phyloP scores from a whole-genome alignment of 2,329 filamentous ascomycete species.

The Aspergillus quadrilineatus region DNA sequence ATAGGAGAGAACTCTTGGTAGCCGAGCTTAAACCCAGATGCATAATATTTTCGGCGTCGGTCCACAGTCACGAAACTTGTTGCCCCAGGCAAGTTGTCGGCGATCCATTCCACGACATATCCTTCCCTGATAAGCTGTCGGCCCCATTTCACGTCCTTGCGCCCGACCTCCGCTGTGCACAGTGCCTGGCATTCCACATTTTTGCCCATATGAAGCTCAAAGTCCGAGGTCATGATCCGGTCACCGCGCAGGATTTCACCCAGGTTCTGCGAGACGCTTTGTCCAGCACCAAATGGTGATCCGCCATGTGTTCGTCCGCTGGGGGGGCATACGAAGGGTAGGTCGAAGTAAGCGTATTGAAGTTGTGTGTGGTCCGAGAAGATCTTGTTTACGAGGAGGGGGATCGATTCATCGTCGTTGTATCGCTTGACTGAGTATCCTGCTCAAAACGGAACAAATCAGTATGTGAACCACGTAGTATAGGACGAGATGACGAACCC shows the following conservation, averaged over 20 bases:
- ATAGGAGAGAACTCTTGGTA: conserved; percentile 65
- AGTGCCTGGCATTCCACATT: conserved; percentile 72
- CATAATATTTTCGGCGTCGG: conserved; percentile 82
- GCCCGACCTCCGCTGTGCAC: conserved; percentile 66
- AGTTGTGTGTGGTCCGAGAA: conserved; percentile 86
- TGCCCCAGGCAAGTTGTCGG: conserved; percentile 85
- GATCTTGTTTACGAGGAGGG: conserved; percentile 87
- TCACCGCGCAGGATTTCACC: conserved; percentile 86
- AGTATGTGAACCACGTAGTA: conserved; percentile 13
- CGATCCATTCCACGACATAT: conserved; percentile 90
- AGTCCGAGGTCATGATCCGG: conserved; percentile 79
- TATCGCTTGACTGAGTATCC: conserved; percentile 85
- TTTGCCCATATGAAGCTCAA: conserved; percentile 73
- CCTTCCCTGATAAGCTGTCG: conserved; percentile 72
- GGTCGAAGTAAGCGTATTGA: conserved; percentile 87
- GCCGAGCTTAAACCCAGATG: conserved; percentile 84
- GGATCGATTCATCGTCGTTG: conserved; percentile 71
- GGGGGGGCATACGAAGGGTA: conserved; percentile 82
- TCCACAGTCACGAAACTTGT: conserved; percentile 86
- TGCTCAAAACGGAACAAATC: conserved; percentile 29
- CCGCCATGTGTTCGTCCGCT: conserved; percentile 66
- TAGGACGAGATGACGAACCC: conserved; percentile 53
- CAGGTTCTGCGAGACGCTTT: conserved; percentile 77
- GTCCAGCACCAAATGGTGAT: conserved; percentile 69
- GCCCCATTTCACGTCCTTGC: conserved; percentile 65